phyloP scores from a whole-genome alignment of 2,329 filamentous ascomycete genomes.

The Cladosporium sp. region DNA sequence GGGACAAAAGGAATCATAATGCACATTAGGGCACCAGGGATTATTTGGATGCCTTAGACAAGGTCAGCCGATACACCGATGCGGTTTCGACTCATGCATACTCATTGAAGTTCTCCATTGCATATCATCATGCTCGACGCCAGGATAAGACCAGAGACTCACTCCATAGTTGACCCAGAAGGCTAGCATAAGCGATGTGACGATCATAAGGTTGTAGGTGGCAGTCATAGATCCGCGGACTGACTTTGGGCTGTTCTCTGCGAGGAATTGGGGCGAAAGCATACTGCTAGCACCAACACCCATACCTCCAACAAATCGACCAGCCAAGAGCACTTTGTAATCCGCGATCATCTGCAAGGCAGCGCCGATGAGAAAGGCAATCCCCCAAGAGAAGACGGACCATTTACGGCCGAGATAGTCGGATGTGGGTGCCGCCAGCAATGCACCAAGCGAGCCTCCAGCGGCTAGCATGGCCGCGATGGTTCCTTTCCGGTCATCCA shows the following conservation, averaged over 20 bases:
- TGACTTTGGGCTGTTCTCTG: conserved; percentile 23
- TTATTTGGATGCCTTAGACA: conserved; percentile 21
- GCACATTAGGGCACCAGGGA: conserved; percentile 24
- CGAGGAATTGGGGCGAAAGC: conserved; percentile 24
- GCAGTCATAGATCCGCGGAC: conserved; percentile 26
- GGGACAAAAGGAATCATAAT: conserved; percentile 25
- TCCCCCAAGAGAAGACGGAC: conserved; percentile 24
- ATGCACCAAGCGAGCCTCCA: conserved; percentile 23
- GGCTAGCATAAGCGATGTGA: conserved; percentile 20
- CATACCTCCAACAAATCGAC: conserved; percentile 25
- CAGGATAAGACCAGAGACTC: conserved; percentile 20
- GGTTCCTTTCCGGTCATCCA: conserved; percentile 18
- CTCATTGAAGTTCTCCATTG: conserved; percentile 24
- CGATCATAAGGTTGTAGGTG: conserved; percentile 25
- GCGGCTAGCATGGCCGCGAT: conserved; percentile 26
- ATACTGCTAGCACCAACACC: conserved; percentile 24
- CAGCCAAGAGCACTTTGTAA: conserved; percentile 23
- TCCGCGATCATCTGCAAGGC: conserved; percentile 24
- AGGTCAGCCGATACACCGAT: background rate
- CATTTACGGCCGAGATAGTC: conserved; percentile 24
- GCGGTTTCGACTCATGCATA: background rate
- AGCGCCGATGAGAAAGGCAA: conserved; percentile 23
- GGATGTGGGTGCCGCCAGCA: conserved; percentile 21
- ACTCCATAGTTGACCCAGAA: conserved; percentile 25
- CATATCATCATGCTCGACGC: conserved; percentile 11